phyloP scores from a whole-genome alignment of 345 rosid genomes.

The Trapa bicornis region DNA sequence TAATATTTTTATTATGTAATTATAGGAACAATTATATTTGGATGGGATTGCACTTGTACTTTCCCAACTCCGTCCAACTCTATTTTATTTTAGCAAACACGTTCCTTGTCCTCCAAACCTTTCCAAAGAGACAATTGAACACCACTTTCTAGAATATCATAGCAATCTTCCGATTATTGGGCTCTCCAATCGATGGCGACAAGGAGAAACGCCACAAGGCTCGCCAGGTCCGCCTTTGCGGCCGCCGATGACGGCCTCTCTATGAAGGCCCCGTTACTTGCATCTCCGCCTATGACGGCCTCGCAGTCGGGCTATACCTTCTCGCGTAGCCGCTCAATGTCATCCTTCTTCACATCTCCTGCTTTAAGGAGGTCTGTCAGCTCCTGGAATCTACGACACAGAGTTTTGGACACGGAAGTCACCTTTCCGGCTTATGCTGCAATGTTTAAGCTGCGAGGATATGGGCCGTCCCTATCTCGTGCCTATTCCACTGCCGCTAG shows the following conservation, averaged over 20 bases:
- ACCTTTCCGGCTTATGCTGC: background rate
- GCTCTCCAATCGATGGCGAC: slow-evolving; percentile 1
- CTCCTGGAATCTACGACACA: slow-evolving; percentile 5
- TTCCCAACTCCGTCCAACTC: background rate
- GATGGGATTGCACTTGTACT: background rate
- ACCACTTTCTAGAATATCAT: background rate
- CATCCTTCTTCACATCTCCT: slow-evolving; percentile 11
- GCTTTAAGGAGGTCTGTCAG: background rate
- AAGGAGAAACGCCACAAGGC: slow-evolving; percentile 7
- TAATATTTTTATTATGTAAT: too few relatives aligned
- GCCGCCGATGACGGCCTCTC: slow-evolving; percentile 1
- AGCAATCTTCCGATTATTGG: background rate
- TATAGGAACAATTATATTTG: too few relatives aligned
- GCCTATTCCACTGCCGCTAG: slow-evolving; percentile 25
- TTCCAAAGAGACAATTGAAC: background rate
- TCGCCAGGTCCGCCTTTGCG: slow-evolving; percentile 7
- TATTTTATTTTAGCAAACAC: too few relatives aligned
- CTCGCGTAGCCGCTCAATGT: slow-evolving; percentile 6
- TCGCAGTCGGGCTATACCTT: background rate
- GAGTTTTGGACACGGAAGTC: background rate
- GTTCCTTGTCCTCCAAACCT: too few relatives aligned
- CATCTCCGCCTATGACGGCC: background rate
- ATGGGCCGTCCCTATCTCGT: slow-evolving; percentile 26
- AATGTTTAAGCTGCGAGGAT: slow-evolving; percentile 11
- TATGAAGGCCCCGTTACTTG: background rate